Evolutionary conservation across 495 filamentous ascomycete species (phyloP), one percentile per base, ranked within the genome.

Genomic region (Trichoderma virens): DNA sequence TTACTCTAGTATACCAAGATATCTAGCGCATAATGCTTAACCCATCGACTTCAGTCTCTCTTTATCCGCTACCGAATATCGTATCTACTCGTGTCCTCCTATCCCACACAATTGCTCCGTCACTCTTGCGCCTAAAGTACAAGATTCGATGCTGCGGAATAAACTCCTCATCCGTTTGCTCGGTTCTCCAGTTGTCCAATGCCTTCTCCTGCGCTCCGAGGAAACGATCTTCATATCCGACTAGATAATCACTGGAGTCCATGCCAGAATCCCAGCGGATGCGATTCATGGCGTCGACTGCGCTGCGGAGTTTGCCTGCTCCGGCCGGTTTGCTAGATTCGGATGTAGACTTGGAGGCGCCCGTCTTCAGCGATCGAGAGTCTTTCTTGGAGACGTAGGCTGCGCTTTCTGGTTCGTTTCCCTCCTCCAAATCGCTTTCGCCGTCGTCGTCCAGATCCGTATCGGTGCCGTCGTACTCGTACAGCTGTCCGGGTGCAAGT

Each of bases 151-250:
- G 90, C 74, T 88, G 83, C 8, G 91, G 91, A 67, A 93, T 93
- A 69, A 92, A 93, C 66, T 93, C 90, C 67, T 93, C 87, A 66
- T 93, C 87, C 30, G 89, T 93, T 51, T 85, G 79, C 65, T 93
- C 90, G 23, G 75, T 82, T 74, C 88, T 90, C 90, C 90, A 93
- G 34, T 77, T 76, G 59, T 80, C 81, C 9, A 91, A 73, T 6
- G 75, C 69, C 62, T 85, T 83, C 73, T 93, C 89, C 68, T 82
- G 78, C 11, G 78, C 76, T 0, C 89, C 90, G 9, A 82, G 66
- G 64, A 91, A 92, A 14, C 90, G 80, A 68, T 94, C 91, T 62
- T 88, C 80, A 66, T 93, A 93, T 0, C 87, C 90, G 51, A 93
- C 82, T 7, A 91, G 67, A 70, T 84, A 92, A 61, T 92, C 82